Conservation (phyloP, 2,329 filamentous ascomycete species). For the Arachnomyces sp. region DNA sequence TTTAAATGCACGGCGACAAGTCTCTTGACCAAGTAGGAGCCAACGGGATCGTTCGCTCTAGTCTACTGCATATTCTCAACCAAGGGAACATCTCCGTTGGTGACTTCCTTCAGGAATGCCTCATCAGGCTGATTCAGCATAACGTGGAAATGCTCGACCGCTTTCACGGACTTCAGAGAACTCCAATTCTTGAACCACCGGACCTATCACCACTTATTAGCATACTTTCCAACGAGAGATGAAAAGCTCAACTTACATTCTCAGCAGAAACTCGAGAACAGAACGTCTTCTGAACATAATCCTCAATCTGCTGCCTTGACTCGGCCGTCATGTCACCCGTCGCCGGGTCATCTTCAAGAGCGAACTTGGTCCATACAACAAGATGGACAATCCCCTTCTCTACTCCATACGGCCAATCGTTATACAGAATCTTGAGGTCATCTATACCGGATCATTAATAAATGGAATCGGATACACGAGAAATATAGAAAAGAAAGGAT, state of each 20-base stretch:
- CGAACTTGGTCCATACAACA: conserved; percentile 89
- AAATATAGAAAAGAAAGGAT: background rate
- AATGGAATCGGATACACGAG: conserved; percentile 12
- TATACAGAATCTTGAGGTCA: conserved; percentile 68
- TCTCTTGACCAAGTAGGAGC: background rate
- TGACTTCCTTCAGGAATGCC: conserved; percentile 61
- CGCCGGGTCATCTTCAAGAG: conserved; percentile 59
- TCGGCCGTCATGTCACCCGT: conserved; percentile 59
- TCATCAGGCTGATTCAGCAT: conserved; percentile 73
- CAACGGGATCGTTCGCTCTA: no score
- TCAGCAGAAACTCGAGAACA: conserved; percentile 35
- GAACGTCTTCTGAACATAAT: conserved; percentile 63
- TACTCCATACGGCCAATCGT: conserved; percentile 92
- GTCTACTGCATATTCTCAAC: conserved; percentile 35
- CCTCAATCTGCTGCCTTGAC: conserved; percentile 57
- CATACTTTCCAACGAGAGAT: background rate
- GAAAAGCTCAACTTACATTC: conserved; percentile 26
- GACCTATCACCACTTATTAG: conserved; percentile 37
- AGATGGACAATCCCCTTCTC: conserved; percentile 71
- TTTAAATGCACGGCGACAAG: no score
- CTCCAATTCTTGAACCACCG: conserved; percentile 94
- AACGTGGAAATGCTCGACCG: conserved; percentile 90
- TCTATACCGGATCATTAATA: conserved; percentile 22
- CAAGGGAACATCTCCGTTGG: conserved; percentile 63
- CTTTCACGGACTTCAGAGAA: conserved; percentile 72